Base-by-base conservation (phyloP, 352 stramenopile species). In the Phytopythium oedochilum region DNA sequence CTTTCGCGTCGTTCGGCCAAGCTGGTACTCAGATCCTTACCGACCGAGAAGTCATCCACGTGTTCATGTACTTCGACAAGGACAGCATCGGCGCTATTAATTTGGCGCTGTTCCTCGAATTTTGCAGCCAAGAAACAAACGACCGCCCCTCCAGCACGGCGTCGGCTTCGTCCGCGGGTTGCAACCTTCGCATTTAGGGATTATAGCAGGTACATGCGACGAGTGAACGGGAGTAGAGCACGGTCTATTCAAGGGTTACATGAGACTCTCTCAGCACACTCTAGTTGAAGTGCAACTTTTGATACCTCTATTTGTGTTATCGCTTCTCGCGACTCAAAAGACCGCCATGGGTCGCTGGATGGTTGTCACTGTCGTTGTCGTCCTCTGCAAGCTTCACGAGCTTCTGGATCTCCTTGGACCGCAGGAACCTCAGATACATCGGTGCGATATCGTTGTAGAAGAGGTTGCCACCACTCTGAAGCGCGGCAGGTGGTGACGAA, bases 31-130 rank as follows among this genome's bases (percentile, higher is more conserved):
- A 29, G 23, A 31, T 25, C 3, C 39, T 85, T 23, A 66, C 57
- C 1, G 73, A 89, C 38, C 70, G 69, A 26, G 82, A 92, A 31
- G 66, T 70, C 32, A 86, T 89, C 59, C 79, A 89, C 55, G 73
- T 78, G 15, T 92, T 92, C 69, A 92, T 92, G 82, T 66, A 83
- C 59, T 89, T 89, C 53, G 82, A 92, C 50, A 25, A 63, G 6
- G 65, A 86, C 46, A 84, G 78, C 59, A 73, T 91, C 18, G 81
- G 78, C 2, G 75, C 73, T 12, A 83, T 91, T n/a, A 46, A 53
- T 9, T 25, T 86, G n/a, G 32, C 48, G 12, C 32, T 56, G 4
- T 70, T 89, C 22, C 14, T 77, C 6, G 50, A 73, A 22, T 87
- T 78, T 43, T 86, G 63, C 39, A 34, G 9, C 10, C n/a, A 34